Base-by-base conservation (phyloP, 805 yeast genomes). In the Nakazawaea wickerhamii region DNA sequence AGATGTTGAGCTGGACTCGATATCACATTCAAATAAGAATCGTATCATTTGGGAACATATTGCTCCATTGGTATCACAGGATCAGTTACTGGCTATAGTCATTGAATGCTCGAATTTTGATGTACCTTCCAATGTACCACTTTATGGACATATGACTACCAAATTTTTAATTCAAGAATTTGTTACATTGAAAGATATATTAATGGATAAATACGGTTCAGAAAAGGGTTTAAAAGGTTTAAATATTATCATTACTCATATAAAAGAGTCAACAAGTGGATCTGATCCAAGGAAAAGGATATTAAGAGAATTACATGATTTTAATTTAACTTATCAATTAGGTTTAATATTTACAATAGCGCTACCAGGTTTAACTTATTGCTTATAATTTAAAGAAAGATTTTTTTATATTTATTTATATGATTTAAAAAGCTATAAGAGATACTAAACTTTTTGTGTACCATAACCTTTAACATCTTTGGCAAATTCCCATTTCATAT, bases 401-500 rank as follows among this genome's bases (percentile, higher is more conserved):
- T 35, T 18, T 17, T 35, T 35, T 35, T 36, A n/a, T 15, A 11
- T 13, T 30, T 37, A 17, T 28, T 13, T 38, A 28, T 5, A 20
- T 32, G 27, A 40, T 17, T 11, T 14, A 22, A 5, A 19, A 39
- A 18, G 18, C 4, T 20, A 19, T n/a, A 26, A 17, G 5, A 19
- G 6, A 15, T 31, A 13, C 19, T 52, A 70, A 34, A 70, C 72
- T 35, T 59, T 76, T 52, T 76, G 81, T 43, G 86, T 81, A 46
- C 98, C 98, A 59, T 93, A 93, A 42, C 99, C 99, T 50, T 73
- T 75, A 55, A 93, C 85, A 58, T 81, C 81, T 59, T 78, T 75
- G 14, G 98, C 99, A 67, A 90, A 89, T 50, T 75, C 77, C 98
- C 98, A 90, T 47, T 78, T 77, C 81, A 86, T 87, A 53, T 78